Evolutionary conservation across 2,329 filamentous ascomycete genomes (phyloP).

Genomic region (Huntiella savannae): DNA sequence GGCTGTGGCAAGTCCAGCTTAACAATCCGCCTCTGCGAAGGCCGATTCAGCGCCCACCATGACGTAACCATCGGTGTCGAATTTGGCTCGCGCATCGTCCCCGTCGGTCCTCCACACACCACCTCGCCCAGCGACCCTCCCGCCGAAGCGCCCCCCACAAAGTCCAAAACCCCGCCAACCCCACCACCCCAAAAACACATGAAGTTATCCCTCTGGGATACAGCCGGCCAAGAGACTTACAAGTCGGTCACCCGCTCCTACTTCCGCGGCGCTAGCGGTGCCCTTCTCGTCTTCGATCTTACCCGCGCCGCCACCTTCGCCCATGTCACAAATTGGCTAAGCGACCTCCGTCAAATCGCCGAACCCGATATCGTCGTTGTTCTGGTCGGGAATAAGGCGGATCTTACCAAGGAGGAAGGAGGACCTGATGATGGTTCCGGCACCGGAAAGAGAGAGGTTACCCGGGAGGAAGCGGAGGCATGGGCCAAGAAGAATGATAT

Average conservation of each 20-base stretch:
- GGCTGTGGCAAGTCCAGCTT: constrained; percentile 90
- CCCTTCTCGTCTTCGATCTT: constrained; percentile 86
- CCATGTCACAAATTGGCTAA: constrained; percentile 81
- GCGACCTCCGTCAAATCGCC: constrained; percentile 83
- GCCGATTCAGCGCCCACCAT: constrained; percentile 82
- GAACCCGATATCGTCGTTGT: constrained; percentile 91
- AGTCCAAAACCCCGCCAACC: constrained; percentile 14
- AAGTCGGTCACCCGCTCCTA: constrained; percentile 90
- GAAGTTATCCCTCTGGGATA: constrained; percentile 92
- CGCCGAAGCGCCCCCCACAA: constrained; percentile 33
- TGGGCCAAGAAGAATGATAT: constrained; percentile 79
- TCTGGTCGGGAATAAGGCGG: constrained; percentile 86
- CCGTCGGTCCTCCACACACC: constrained; percentile 64
- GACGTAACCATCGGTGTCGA: constrained; percentile 96
- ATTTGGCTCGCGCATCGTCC: constrained; percentile 82
- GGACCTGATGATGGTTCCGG: constrained; percentile 3
- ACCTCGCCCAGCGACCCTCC: constrained; percentile 10
- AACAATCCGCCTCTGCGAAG: constrained; percentile 89
- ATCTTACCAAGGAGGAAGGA: constrained; percentile 39
- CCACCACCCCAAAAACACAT: constrained; percentile 48
- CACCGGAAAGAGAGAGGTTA: constrained; percentile 53
- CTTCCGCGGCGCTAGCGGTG: constrained; percentile 57
- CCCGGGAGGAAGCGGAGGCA: constrained; percentile 62
- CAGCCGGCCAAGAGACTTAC: constrained; percentile 91
- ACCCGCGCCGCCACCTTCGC: constrained; percentile 67